Evolutionary conservation across 2,329 filamentous ascomycete species (phyloP), one percentile per base, ranked within the genome.

Genomic region (Diaporthe destruens): DNA sequence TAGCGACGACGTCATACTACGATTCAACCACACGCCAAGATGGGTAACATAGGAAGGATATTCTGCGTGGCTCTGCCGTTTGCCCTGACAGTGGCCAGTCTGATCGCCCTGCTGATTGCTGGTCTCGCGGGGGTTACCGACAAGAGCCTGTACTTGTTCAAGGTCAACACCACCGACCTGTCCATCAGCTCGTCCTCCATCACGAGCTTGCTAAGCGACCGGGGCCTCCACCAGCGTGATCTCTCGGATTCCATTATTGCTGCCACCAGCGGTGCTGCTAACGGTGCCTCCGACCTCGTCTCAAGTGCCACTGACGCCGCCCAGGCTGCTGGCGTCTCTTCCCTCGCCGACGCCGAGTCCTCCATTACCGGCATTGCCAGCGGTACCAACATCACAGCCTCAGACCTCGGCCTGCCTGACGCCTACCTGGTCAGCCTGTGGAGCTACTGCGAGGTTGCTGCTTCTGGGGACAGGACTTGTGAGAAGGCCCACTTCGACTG

Each of bases 11-110:
- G 51, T 71, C 39, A 71, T 71, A 56, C 32, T 32, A 18, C 39
- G 7, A n/a, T n/a, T n/a, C n/a, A 18, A 36, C 57, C 2, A 56
- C 29, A 65, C 1, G 53, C 20, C 66, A 71, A 61, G 75, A 88
- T 88, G 86, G 82, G 92, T 84, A 87, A 89, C 80, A 29, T 70
- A 53, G 95, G 94, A 77, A 90, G 96, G 80, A 90, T 96, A 78
- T 86, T 93, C 81, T 98, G 95, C 84, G 96, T 98, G 84, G 89
- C 93, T 83, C 86, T 95, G 85, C 96, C 96, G 74, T 95, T 98
- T 84, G 86, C 90, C 76, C 88, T 98, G 79, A 96, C 94, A 25
- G 84, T 96, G 78, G 93, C 88, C 75, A 92, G 93, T 73, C 86
- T 98, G 78, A 84, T 96, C 78, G 93, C 92, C 77, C 82, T 92